These are phyloP conservation scores for Calendula officinalis DNA, from an alignment of 129 eudicot species.

Conservation along the genomic window DNA sequence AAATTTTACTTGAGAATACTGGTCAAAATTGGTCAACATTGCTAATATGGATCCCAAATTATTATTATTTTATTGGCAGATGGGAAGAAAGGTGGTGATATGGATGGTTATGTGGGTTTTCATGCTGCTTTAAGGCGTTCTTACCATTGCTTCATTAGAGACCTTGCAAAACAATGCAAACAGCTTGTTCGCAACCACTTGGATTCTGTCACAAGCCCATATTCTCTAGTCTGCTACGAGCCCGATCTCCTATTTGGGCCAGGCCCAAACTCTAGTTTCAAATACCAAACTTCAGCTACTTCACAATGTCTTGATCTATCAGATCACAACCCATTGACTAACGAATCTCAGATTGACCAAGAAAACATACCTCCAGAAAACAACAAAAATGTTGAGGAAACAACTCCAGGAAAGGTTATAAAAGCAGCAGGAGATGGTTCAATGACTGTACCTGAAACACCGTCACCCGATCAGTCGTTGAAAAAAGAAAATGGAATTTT, in stretches of 20 bases:
- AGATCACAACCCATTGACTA: slow-evolving; percentile 42
- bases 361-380: slow-evolving; percentile 71
- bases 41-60: too few species aligned
- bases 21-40: too few species aligned
- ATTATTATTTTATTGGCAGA: slow-evolving; percentile 38
- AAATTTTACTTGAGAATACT: too few species aligned
- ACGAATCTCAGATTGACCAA: slow-evolving; percentile 37
- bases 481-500: slow-evolving; percentile 72
- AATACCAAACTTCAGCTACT: slow-evolving; percentile 40
- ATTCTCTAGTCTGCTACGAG: slow-evolving; percentile 82
- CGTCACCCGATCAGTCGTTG: slow-evolving; percentile 79
- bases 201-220: slow-evolving; percentile 96
- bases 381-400: slow-evolving; percentile 32
- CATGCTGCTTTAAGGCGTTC: slow-evolving; percentile 95
- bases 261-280: slow-evolving; percentile 35
- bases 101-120: slow-evolving; percentile 92
- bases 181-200: slow-evolving; percentile 88
- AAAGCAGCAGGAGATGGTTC: slow-evolving; percentile 54
- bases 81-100: slow-evolving; percentile 67
- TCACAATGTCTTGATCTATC: slow-evolving; percentile 68
- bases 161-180: slow-evolving; percentile 82
- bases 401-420: slow-evolving; percentile 61
- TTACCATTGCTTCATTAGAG: slow-evolving; percentile 57
- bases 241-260: slow-evolving; percentile 37
- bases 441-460: slow-evolving; percentile 79